Evolutionary conservation across 2,329 filamentous ascomycete species (phyloP).

Genomic region (Clarireedia sp.): DNA sequence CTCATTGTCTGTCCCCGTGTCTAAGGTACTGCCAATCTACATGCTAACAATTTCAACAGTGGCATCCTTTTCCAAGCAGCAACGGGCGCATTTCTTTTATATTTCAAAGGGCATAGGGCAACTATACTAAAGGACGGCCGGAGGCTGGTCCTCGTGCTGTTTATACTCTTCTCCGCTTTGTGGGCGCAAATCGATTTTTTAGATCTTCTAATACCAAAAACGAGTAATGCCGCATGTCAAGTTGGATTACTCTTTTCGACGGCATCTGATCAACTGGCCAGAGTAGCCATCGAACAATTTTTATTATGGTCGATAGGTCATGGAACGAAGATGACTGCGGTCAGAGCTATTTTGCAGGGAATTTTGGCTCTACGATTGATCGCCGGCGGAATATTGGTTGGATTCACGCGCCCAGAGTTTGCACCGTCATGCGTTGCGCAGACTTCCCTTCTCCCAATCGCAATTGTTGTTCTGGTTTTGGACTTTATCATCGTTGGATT

Average conservation of each 20-base stretch:
- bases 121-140: constrained; percentile 29
- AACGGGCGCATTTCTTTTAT: constrained; percentile 25
- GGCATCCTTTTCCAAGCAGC: constrained; percentile 29
- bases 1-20: constrained; percentile 25
- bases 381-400: constrained; percentile 25
- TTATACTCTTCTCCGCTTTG: constrained; percentile 28
- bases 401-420: constrained; percentile 27
- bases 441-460: constrained; percentile 23
- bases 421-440: constrained; percentile 27
- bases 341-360: constrained; percentile 24
- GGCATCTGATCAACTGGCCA: constrained; percentile 28
- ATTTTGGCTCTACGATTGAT: constrained; percentile 24
- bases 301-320: constrained; percentile 29
- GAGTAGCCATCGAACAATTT: constrained; percentile 28
- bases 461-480: constrained; percentile 26
- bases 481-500: constrained; percentile 27
- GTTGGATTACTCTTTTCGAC: constrained; percentile 25
- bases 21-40: neutral
- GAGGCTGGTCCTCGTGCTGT: constrained; percentile 32
- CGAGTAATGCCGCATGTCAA: constrained; percentile 21
- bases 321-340: constrained; percentile 22
- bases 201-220: constrained; percentile 23
- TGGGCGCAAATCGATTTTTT: constrained; percentile 29
- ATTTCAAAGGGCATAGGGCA: constrained; percentile 25
- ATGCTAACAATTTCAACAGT: constrained; percentile 20